phyloP scores from a whole-genome alignment of 352 stramenopile genomes.

The Thalassiosira oceanica region DNA sequence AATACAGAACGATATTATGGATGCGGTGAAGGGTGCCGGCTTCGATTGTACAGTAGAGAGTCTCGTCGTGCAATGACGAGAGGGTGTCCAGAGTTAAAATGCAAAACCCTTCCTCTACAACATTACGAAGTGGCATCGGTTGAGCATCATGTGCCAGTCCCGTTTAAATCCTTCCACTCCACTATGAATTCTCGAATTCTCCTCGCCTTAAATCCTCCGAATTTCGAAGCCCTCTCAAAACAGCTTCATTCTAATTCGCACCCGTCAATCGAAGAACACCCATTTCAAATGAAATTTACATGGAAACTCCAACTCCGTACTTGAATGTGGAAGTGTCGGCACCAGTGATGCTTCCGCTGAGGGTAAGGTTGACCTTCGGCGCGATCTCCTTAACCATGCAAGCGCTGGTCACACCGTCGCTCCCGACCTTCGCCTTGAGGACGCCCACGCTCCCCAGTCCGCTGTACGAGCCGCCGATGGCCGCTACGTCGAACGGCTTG shows the following conservation, averaged over 20 bases:
- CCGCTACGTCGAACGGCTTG: slow-evolving; percentile 63
- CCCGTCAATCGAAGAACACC: too few species aligned
- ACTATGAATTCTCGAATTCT: too few species aligned
- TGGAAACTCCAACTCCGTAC: slow-evolving; percentile 73
- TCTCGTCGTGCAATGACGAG: too few species aligned
- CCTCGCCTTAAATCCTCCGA: too few species aligned
- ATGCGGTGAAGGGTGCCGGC: slow-evolving; percentile 29
- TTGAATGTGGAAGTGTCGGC: slow-evolving; percentile 74
- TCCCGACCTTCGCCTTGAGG: slow-evolving; percentile 79
- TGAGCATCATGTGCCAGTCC: too few species aligned
- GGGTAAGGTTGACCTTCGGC: slow-evolving; percentile 76
- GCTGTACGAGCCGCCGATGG: slow-evolving; percentile 71
- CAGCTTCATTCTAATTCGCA: too few species aligned
- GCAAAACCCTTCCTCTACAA: too few species aligned
- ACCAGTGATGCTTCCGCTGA: slow-evolving; percentile 59
- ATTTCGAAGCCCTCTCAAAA: too few species aligned
- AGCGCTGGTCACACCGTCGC: slow-evolving; percentile 59
- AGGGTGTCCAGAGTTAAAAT: too few species aligned
- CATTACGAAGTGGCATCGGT: too few species aligned
- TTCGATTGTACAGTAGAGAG: slow-evolving; percentile 42
- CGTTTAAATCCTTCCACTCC: too few species aligned
- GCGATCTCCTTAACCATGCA: slow-evolving; percentile 75
- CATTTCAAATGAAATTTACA: slow-evolving; percentile 56
- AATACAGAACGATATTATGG: slow-evolving; percentile 21
- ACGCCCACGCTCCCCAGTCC: slow-evolving; percentile 51